Conservation (phyloP, 805 yeast species). For the Hanseniaspora meyeri region DNA sequence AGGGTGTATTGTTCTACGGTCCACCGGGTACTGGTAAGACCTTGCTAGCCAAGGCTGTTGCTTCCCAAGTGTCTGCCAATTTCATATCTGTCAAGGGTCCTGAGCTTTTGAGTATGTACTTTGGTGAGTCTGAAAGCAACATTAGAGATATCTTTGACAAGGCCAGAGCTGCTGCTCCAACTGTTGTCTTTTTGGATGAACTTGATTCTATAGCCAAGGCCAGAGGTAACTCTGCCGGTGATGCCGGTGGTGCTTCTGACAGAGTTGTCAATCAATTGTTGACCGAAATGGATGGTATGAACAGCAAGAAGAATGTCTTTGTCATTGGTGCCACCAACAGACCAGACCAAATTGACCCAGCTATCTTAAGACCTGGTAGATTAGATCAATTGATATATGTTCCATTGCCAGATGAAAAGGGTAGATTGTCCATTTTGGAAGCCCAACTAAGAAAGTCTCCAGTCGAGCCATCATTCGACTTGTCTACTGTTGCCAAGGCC, state of each 20-base stretch:
- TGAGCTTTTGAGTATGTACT: conserved; percentile 95
- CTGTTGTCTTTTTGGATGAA: conserved; percentile 96
- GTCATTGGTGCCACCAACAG: conserved; percentile 99
- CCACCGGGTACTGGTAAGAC: conserved; percentile 99
- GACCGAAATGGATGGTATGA: conserved; percentile 99
- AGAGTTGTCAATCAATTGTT: conserved; percentile 90
- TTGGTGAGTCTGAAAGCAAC: conserved; percentile 95
- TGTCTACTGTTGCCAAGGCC: conserved; percentile 76
- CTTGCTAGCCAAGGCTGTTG: conserved; percentile 94
- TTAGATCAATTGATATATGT: conserved; percentile 96
- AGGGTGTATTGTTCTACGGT: conserved; percentile 97
- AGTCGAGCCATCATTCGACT: conserved; percentile 88
- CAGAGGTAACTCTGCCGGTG: conserved; percentile 83
- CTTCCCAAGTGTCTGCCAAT: conserved; percentile 97
- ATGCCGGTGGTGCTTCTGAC: conserved; percentile 94
- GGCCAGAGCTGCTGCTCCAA: conserved; percentile 99
- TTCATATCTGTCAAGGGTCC: conserved; percentile 97
- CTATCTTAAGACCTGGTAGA: conserved; percentile 96
- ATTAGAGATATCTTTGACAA: conserved; percentile 96
- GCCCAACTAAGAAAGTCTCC: conserved; percentile 99
- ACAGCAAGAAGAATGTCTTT: conserved; percentile 95
- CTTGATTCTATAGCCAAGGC: conserved; percentile 95
- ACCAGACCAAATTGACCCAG: conserved; percentile 99
- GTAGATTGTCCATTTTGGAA: conserved; percentile 79
- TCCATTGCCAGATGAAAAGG: conserved; percentile 93